These are phyloP conservation scores for Anthoceros angustus DNA, from an alignment of 225 moss, liverwort and hornwort genomes.

Conservation along the genomic window DNA sequence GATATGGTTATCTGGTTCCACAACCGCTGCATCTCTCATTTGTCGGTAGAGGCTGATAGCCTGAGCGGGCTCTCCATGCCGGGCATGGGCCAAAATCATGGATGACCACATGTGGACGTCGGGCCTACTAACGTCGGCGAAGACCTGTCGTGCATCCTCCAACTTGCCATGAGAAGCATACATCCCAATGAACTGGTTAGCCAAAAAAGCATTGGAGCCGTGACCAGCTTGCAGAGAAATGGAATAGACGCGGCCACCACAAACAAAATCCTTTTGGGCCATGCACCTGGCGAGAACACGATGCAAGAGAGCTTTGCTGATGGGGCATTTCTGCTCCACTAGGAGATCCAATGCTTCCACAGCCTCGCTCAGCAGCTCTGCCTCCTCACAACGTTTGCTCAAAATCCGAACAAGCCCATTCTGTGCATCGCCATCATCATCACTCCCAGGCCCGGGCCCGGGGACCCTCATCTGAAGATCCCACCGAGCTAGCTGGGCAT, in stretches of 20 bases:
- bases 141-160: background rate
- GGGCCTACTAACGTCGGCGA: background rate
- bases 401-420: too few relatives aligned
- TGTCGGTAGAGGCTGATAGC: background rate
- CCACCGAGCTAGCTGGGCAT: too few relatives aligned
- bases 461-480: too few relatives aligned
- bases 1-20: background rate
- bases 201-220: background rate
- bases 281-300: background rate
- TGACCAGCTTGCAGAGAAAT: background rate
- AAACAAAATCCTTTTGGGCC: background rate
- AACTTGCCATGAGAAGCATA: background rate
- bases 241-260: background rate
- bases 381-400: background rate
- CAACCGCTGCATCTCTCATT: background rate
- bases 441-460: too few relatives aligned
- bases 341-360: background rate
- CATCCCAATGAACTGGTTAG: background rate
- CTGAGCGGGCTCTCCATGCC: constrained; percentile 1
- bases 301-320: background rate
- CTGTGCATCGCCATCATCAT: too few relatives aligned
- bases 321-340: background rate
- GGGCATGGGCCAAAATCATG: too few relatives aligned
- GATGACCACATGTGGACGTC: too few relatives aligned
- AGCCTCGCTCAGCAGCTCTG: background rate